Conservation (phyloP, 2,329 filamentous ascomycete genomes). For the Aspergillus phoenicis region DNA sequence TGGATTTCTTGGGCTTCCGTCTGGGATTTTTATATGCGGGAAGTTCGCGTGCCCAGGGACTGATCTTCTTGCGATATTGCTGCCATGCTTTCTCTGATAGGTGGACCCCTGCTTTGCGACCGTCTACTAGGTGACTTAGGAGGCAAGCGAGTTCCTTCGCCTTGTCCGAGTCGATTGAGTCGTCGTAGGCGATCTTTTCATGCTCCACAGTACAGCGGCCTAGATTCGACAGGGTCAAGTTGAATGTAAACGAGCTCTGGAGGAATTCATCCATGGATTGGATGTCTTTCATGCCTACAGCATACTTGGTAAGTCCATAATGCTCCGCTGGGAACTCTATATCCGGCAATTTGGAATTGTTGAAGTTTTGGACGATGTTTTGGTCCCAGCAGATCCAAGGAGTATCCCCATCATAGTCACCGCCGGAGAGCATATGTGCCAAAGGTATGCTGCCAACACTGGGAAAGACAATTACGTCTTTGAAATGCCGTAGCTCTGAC, state of each 20-base stretch:
- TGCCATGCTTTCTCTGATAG: slow-evolving; percentile 45
- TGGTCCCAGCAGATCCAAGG: slow-evolving; percentile 65
- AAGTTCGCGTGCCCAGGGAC: slow-evolving; percentile 27
- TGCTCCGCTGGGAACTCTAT: slow-evolving; percentile 38
- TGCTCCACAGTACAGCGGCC: slow-evolving; percentile 56
- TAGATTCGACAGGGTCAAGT: slow-evolving; percentile 50
- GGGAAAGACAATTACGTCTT: slow-evolving; percentile 62
- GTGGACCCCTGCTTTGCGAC: slow-evolving; percentile 48
- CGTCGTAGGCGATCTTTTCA: slow-evolving; percentile 57
- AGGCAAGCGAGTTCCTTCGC: slow-evolving; percentile 46
- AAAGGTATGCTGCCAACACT: slow-evolving; percentile 55
- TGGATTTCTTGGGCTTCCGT: slow-evolving; percentile 28
- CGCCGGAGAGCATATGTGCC: slow-evolving; percentile 63
- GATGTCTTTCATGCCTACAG: slow-evolving; percentile 45
- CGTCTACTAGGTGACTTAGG: slow-evolving; percentile 51
- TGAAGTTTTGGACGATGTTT: slow-evolving; percentile 54
- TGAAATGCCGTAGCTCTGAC: slow-evolving; percentile 55
- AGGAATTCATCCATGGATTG: slow-evolving; percentile 45
- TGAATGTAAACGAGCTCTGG: slow-evolving; percentile 50
- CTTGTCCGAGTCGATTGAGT: slow-evolving; percentile 38
- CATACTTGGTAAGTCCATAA: slow-evolving; percentile 54
- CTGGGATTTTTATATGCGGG: slow-evolving; percentile 44
- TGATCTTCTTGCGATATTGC: slow-evolving; percentile 37
- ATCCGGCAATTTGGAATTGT: slow-evolving; percentile 53
- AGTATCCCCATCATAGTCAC: slow-evolving; percentile 66